Evolutionary conservation across 495 filamentous ascomycete genomes (phyloP), one percentile per base, ranked within the genome.

Genomic region (Hyaloscypha hepaticicola): DNA sequence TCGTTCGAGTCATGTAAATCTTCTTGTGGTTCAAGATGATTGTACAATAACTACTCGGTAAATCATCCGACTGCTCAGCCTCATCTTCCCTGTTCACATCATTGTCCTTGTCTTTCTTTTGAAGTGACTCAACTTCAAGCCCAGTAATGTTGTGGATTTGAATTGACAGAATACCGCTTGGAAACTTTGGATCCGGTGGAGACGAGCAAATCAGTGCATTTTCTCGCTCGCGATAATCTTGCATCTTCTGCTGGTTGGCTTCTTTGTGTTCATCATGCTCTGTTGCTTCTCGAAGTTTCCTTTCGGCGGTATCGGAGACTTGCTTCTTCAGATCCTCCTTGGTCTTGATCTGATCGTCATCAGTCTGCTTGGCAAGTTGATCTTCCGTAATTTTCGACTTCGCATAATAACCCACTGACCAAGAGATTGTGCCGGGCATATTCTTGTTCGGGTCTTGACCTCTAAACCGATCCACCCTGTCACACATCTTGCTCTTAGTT

Each of bases 91-190:
- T 72, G 34, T 80, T 72, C 38, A 45, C 11, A 14, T 77, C 75
- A 29, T 79, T 74, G 33, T 76, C 76, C 12, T 75, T 69, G 28
- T 76, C 71, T 66, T 75, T 63, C 66, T 79, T 74, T 75, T 86
- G 77, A 69, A 78, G 69, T 31, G 71, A 70, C 60, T 86, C 83
- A 5, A 88, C 76, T 63, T 88, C 83, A 5, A 91, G 78, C 2
- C 88, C 87, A 0, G 85, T 86, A 58, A 92, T 89, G 48, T 92
- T 87, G 70, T 91, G 89, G 60, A 91, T 87, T 62, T 89, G 86
- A 38, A 92, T 80, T 33, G 84, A 80, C 6, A 92, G 76, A 52
- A 92, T 82, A 19, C 89, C 89, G 9, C 80, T 83, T 1, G 83
- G 83, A 60, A 80, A 84, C 0, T 82, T 73, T 19, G 78, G 66